Conservation (phyloP, 1,284 basidiomycete species). For the Wallemia ichthyophaga region DNA sequence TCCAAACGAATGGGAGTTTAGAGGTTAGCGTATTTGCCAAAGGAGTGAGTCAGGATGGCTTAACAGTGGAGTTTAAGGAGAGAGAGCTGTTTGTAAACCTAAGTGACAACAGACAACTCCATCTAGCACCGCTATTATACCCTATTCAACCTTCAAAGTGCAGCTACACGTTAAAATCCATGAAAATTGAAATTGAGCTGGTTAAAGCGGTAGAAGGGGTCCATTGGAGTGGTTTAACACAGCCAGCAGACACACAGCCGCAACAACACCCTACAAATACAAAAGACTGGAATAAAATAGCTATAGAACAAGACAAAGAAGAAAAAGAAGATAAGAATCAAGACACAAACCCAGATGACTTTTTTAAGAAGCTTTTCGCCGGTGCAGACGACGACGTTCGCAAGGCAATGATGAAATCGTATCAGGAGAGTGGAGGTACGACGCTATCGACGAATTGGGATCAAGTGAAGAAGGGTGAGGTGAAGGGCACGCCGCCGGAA, state of each 20-base stretch:
- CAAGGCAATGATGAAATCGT: constrained; percentile 87
- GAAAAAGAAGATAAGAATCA: constrained; percentile 48
- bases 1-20: too few relatives aligned
- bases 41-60: too few relatives aligned
- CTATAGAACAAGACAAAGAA: constrained; percentile 32
- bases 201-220: constrained; percentile 27
- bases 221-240: constrained; percentile 30
- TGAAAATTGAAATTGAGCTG: constrained; percentile 50
- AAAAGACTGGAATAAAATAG: constrained; percentile 61
- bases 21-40: too few relatives aligned
- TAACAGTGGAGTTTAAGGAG: too few relatives aligned
- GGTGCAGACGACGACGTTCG: constrained; percentile 64
- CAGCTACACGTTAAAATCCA: constrained; percentile 37
- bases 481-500: constrained; percentile 44
- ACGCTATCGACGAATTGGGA: constrained; percentile 80
- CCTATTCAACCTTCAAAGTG: constrained; percentile 36
- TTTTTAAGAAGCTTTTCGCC: constrained; percentile 30
- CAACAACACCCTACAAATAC: not conserved
- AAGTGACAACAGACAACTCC: constrained; percentile 5
- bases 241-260: not conserved
- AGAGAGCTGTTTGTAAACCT: too few relatives aligned
- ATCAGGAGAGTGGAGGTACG: constrained; percentile 57
- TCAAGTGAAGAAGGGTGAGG: constrained; percentile 36
- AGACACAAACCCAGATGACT: constrained; percentile 27
- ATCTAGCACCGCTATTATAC: constrained; percentile 43